phyloP scores from a whole-genome alignment of 164 flowering plant genomes.

The Tinospora cordifolia region DNA sequence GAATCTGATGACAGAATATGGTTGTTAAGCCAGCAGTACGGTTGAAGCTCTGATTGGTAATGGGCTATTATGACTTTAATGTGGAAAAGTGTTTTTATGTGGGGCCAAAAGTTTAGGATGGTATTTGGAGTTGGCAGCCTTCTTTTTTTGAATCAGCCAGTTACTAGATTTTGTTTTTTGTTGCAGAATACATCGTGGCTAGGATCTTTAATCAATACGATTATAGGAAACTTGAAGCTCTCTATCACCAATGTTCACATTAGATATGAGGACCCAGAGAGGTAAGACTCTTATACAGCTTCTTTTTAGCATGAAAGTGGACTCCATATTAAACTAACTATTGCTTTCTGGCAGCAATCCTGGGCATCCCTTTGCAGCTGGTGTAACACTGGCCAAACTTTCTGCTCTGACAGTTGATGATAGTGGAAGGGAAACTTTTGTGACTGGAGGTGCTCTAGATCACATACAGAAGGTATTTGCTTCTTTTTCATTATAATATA shows the following conservation, averaged over 20 bases:
- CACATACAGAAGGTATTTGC: constrained; percentile 71
- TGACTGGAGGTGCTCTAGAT: constrained; percentile 78
- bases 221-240: constrained; percentile 91
- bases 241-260: constrained; percentile 92
- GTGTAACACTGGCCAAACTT: constrained; percentile 75
- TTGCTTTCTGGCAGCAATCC: constrained; percentile 59
- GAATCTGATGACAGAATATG: too few species aligned
- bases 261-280: constrained; percentile 96
- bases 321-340: constrained; percentile 13
- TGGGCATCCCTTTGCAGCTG: constrained; percentile 96
- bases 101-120: too few species aligned
- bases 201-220: constrained; percentile 86
- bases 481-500: neutral
- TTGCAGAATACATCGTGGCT: constrained; percentile 88
- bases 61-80: too few species aligned
- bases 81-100: too few species aligned
- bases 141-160: constrained; percentile 7
- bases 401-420: constrained; percentile 91
- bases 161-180: constrained; percentile 10
- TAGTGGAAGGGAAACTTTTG: constrained; percentile 75
- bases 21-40: too few species aligned
- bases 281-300: constrained; percentile 34
- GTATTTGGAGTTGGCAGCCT: neutral
- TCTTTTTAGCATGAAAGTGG: neutral
- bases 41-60: too few species aligned